Base-by-base conservation (phyloP, 2,329 filamentous ascomycete genomes). In the Cordyceps tenuipes region DNA sequence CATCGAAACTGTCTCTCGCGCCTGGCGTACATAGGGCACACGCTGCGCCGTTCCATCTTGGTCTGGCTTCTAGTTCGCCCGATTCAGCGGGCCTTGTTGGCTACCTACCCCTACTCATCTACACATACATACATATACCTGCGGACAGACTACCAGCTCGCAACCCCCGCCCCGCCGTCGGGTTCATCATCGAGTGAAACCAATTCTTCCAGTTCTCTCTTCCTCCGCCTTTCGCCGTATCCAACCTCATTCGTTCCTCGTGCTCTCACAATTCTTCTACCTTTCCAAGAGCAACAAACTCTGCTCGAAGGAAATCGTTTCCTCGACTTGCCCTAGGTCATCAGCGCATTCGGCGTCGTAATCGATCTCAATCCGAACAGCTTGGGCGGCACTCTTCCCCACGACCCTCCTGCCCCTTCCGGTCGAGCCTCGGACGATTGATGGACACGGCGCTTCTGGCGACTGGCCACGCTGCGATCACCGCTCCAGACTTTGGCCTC, bases 391-490 rank as follows among this genome's bases (percentile, higher is more conserved):
- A n/a, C 39, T 31, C 15, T 44, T 44, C 56, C n/a, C 19, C 59
- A 36, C 44, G 15, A 60, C 52, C 52, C 8, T 13, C 39, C 9
- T 5, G 36, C 50, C 44, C 43, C 36, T 47, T 26, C 51, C 17
- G n/a, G 21, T 36, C 52, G 36, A 44, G 44, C 21, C 31, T 52
- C 47, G 29, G 47, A 39, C 64, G 68, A 69, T 75, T 72, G 66
- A 75, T 74, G 72, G 72, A 72, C 71, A 68, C 64, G 67, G 66
- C 67, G 70, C 69, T 68, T 66, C 68, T 72, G 71, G 68, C 68
- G 67, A 67, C 66, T 68, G 69, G 72, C 69, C 63, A 65, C 68
- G 67, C 67, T 67, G 68, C 66, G 65, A 66, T 66, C 64, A 53
- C 64, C 67, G 67, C 65, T 64, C 63, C 62, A 60, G 68, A 66